Percentiles rank a stretch among this genome's conserved stretches.
Evolutionary conservation across 148 eudicot genomes (phyloP).

Genomic region (Silene uniflora): DNA sequence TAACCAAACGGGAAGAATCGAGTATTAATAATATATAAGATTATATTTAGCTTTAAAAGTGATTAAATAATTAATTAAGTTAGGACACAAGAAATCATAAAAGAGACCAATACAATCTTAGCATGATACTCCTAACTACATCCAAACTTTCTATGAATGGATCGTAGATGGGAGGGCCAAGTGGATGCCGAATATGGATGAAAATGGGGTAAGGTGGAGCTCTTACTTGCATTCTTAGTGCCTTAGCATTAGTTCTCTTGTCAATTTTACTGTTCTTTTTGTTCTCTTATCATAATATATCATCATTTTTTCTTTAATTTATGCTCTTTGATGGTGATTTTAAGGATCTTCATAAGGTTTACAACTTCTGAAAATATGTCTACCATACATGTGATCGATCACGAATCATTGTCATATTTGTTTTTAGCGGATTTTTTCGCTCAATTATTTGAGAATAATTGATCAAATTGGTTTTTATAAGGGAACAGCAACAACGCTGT

Average conservation of each 20-base stretch:
- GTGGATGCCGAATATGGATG: not conserved
- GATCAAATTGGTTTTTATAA: not conserved
- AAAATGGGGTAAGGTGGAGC: not conserved
- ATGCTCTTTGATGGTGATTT: slow-evolving; percentile 20
- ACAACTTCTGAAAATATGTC: not conserved
- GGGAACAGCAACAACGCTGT: no score
- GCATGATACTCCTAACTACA: not conserved
- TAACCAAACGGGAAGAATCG: no score
- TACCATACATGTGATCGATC: not conserved
- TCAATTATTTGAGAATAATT: slow-evolving; percentile 9
- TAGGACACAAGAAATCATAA: not conserved
- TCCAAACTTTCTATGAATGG: not conserved
- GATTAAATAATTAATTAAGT: not conserved
- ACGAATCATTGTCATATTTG: not conserved
- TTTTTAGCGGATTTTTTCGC: not conserved
- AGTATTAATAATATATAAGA: no score
- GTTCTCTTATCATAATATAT: slow-evolving; percentile 14
- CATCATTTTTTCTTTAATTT: not conserved
- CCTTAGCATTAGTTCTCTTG: slow-evolving; percentile 19
- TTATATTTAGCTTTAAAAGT: not conserved
- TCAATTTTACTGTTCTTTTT: slow-evolving; percentile 9
- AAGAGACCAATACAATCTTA: not conserved
- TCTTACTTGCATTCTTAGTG: not conserved
- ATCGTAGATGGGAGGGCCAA: not conserved
- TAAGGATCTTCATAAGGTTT: slow-evolving; percentile 14